Base-by-base conservation (phyloP, 2,329 filamentous ascomycete genomes). In the Elsinoe fawcettii region DNA sequence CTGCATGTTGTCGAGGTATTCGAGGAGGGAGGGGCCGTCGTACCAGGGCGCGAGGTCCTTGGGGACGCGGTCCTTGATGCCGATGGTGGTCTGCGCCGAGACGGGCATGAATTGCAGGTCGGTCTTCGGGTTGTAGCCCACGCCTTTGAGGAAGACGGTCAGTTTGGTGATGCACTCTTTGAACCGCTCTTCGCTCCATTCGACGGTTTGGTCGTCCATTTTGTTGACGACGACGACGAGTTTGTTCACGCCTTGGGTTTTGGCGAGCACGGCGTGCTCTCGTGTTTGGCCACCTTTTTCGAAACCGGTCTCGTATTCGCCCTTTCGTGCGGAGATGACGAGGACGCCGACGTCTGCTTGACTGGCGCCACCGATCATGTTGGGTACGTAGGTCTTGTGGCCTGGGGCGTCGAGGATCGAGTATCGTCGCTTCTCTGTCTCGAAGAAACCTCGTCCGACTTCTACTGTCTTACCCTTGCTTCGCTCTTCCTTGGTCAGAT, bases 231-330 rank as follows among this genome's bases (percentile, higher is more conserved):
- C 93, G 27, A 99, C 86, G 46, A 97, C 80, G 57, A 99, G 81
- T 76, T 96, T 96, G 80, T 95, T 95, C 60, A 99, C 93, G 74
- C 93, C 93, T 71, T 96, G 92, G 0, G 95, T 99, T 77, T 97
- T 96, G 64, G 95, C 95, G 69, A 99, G 80, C 79, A 99, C 90
- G 58, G 95, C 93, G 74, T 97, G 92, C 81, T 99, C 93, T 70
- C 93, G 84, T 56, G 93, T 99, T 74, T 99, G 93, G 36, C 93
- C 92, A 62, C 93, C 93, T 77, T 87, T 88, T 67, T 99, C 93
- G 71, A 99, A 99, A 51, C 93, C 93, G 32, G 93, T 97, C 75
- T 99, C 93, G 73, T 97, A 99, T 75, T 99, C 93, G 69, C 93
- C 93, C 79, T 96, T 97, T 68, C 93, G 87, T 41, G 93, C 90